These are phyloP conservation scores for Xerocomus brunneocitrinus DNA, from an alignment of 768 basidiomycete genomes.

Conservation along the genomic window DNA sequence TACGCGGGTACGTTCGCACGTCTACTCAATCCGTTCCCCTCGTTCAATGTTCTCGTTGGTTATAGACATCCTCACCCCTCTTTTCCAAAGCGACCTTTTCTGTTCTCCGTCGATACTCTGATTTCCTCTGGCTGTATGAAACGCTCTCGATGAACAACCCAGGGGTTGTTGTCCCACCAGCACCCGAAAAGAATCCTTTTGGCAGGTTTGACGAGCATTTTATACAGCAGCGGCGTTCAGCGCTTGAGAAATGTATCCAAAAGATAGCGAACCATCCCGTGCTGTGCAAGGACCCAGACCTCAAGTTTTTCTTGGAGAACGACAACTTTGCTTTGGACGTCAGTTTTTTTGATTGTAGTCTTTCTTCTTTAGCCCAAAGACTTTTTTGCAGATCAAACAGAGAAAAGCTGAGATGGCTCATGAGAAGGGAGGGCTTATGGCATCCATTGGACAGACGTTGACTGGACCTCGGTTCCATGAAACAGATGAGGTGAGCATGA, in stretches of 20 bases:
- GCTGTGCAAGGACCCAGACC: constrained; percentile 79
- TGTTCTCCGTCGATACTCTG: constrained; percentile 94
- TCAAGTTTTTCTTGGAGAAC: constrained; percentile 88
- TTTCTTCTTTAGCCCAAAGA: not conserved
- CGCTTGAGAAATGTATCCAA: constrained; percentile 84
- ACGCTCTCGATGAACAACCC: constrained; percentile 87
- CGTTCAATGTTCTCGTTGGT: not conserved
- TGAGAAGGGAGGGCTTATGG: constrained; percentile 80
- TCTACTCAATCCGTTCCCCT: not conserved
- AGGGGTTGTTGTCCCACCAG: constrained; percentile 94
- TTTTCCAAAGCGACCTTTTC: constrained; percentile 85
- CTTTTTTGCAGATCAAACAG: constrained; percentile 70
- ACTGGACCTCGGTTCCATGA: constrained; percentile 81
- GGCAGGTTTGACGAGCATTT: constrained; percentile 93
- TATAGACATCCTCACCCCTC: constrained; percentile 77
- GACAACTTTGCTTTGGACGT: constrained; percentile 91
- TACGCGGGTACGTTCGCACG: constrained; percentile 55
- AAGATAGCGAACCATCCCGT: constrained; percentile 94
- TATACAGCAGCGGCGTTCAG: constrained; percentile 77
- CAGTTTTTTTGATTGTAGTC: constrained; percentile 28
- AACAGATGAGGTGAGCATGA: constrained; percentile 66
- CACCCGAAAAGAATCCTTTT: constrained; percentile 91
- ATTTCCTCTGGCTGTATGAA: constrained; percentile 96
- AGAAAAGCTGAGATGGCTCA: constrained; percentile 71
- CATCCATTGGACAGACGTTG: constrained; percentile 74